Conservation (phyloP, 1,139 yeast genomes). For the Suhomyces ambrosiae region DNA sequence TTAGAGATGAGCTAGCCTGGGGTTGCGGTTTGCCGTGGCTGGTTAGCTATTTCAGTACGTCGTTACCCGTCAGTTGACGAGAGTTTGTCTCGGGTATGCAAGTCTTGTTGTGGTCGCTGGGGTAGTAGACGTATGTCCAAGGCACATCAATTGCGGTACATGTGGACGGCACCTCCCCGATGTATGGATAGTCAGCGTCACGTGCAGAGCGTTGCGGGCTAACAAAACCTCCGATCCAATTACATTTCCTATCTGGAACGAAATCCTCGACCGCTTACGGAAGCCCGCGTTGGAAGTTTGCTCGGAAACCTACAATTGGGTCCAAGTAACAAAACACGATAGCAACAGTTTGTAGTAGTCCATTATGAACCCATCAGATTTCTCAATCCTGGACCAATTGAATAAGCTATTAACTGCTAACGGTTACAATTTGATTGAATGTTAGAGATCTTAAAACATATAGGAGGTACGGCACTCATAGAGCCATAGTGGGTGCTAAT, state of each 20-base stretch:
- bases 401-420: too few species aligned
- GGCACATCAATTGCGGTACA: constrained; percentile 1
- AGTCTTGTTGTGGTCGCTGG: background rate
- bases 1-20: too few species aligned
- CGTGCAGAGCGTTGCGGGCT: background rate
- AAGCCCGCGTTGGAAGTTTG: background rate
- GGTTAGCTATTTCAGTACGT: too few species aligned
- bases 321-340: too few species aligned
- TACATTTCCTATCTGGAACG: constrained; percentile 6
- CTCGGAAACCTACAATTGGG: too few species aligned
- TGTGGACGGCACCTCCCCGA: constrained; percentile 7
- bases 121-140: background rate
- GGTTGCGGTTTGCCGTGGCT: background rate
- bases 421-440: too few species aligned
- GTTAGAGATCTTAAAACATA: too few species aligned
- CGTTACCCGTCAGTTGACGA: background rate
- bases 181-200: background rate
- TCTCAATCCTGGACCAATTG: background rate
- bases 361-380: background rate
- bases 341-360: too few species aligned
- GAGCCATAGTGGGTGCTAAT: too few species aligned
- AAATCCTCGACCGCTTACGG: constrained; percentile 4
- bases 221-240: too few species aligned
- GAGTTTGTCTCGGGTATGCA: background rate
- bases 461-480: too few species aligned